A percentile compares a stretch with the other conserved stretches of the same genome.
These are phyloP conservation scores for Penicillium nordicum DNA, from an alignment of 2,329 filamentous ascomycete genomes.

Conservation along the genomic window DNA sequence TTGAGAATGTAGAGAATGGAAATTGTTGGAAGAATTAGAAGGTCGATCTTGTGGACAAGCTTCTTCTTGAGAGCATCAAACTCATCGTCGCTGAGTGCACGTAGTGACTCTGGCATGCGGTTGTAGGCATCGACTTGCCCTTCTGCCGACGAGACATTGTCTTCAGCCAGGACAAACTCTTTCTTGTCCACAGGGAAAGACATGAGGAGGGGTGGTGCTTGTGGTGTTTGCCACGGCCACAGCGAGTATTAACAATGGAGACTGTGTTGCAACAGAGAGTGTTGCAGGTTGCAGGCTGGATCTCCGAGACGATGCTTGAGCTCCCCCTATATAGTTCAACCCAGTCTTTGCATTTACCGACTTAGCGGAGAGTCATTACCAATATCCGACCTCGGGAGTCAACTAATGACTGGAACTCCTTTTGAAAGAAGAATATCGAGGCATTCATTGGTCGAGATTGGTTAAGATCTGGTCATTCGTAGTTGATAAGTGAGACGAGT, in stretches of 20 bases:
- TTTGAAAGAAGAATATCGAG: constrained; percentile 8
- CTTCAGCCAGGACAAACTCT: constrained; percentile 5
- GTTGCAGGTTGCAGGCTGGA: background rate
- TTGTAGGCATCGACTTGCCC: constrained; percentile 21
- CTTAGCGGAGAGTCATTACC: background rate
- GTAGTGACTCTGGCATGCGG: constrained; percentile 28
- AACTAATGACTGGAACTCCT: constrained; percentile 5
- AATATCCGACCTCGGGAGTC: background rate
- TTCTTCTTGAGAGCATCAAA: constrained; percentile 21
- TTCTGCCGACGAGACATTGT: constrained; percentile 23
- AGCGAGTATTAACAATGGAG: no score
- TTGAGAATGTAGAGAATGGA: constrained; percentile 42
- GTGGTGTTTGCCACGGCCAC: no score
- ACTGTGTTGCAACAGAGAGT: background rate
- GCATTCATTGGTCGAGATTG: constrained; percentile 14
- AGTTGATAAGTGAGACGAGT: constrained; percentile 1
- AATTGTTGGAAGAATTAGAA: constrained; percentile 31
- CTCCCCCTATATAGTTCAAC: constrained; percentile 12
- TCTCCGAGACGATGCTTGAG: background rate
- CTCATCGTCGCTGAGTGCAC: constrained; percentile 22
- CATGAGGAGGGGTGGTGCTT: background rate
- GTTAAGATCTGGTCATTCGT: constrained; percentile 1
- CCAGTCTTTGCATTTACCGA: background rate
- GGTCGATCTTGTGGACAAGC: constrained; percentile 31
- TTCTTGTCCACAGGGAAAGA: constrained; percentile 21